Base-by-base conservation (phyloP, 1,139 yeast species). In the Debaryomyces singareniensis region DNA sequence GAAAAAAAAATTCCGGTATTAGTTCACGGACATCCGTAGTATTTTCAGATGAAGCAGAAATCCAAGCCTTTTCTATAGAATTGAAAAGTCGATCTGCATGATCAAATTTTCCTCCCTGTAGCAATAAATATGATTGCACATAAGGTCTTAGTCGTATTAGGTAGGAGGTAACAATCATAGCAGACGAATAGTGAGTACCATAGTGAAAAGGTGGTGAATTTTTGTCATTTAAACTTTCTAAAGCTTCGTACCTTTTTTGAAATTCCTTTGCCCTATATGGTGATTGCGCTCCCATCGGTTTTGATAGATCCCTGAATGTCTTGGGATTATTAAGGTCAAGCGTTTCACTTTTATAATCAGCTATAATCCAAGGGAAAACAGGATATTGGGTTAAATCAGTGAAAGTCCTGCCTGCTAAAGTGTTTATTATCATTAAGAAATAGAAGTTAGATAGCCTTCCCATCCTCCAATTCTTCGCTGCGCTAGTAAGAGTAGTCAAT, bases 131-230 rank as follows among this genome's bases (percentile, higher is more conserved):
- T 0, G 93, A 79, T 34, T 81, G 84, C 2, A 81, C 89, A 51
- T 77, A 82, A 0, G 96, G 96, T 37, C 77, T 72, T 20, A 84
- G 45, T 29, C 96, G 62, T 25, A 85, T 83, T 38, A 85, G 53
- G 42, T 71, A 85, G 0, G 91, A 79, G 0, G 93, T 71, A 2
- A 83, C 95, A 45, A 85, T 84, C 96, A 85, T 85, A 0, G 95
- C 94, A 0, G 94, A 83, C 0, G 95, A 84, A 49, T 85, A 85
- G 51, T 85, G 96, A 0, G 96, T 85, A 3, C 96, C 96, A 47
- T 85, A 85, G 51, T 85, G 95, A 53, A 85, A 85, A 0, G 95
- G 82, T 0, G 87, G 86, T 20, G 68, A 62, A 33, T 75, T 78
- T 1, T 56, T 58, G 34, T 66, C 72, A 14, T 60, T 37, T 9